These are phyloP conservation scores for Stagonosporopsis vannaccii DNA, from an alignment of 2,329 filamentous ascomycete species.

Conservation along the genomic window DNA sequence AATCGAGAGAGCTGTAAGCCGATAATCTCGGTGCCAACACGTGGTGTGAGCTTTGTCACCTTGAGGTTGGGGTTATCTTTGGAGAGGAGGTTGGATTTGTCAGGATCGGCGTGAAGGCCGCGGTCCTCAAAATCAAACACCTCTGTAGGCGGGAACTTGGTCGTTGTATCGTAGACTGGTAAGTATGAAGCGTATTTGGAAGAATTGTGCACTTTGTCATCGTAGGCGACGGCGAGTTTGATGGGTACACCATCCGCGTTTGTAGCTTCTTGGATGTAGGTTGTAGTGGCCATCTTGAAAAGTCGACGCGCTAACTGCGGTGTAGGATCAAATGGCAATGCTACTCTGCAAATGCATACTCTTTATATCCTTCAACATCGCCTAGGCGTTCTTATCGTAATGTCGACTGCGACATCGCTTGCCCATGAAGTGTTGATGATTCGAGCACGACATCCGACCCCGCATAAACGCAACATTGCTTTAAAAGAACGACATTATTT, in stretches of 20 bases:
- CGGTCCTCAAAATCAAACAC: conserved; percentile 53
- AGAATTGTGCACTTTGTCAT: conserved; percentile 29
- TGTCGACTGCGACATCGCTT: not conserved
- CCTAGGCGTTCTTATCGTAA: not conserved
- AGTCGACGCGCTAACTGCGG: not conserved
- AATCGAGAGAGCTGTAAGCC: conserved; percentile 55
- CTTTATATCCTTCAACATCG: not conserved
- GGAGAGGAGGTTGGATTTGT: conserved; percentile 53
- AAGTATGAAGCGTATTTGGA: conserved; percentile 48
- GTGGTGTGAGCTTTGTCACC: conserved; percentile 31
- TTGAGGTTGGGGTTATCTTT: conserved; percentile 36
- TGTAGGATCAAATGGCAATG: not conserved
- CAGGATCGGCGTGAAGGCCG: conserved; percentile 52
- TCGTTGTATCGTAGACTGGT: conserved; percentile 48
- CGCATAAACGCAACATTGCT: conserved; percentile 29
- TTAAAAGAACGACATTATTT: conserved; percentile 3
- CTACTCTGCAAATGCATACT: not conserved
- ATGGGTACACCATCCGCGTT: conserved; percentile 29
- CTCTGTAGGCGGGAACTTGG: conserved; percentile 49
- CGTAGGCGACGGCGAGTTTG: conserved; percentile 33
- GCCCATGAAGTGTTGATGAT: not conserved
- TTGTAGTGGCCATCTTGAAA: conserved; percentile 21
- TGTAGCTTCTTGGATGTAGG: conserved; percentile 26
- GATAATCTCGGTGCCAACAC: conserved; percentile 36
- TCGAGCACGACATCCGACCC: conserved; percentile 38